Conservation (phyloP, 257 asterid genomes). For the Nicotiana undulata region DNA sequence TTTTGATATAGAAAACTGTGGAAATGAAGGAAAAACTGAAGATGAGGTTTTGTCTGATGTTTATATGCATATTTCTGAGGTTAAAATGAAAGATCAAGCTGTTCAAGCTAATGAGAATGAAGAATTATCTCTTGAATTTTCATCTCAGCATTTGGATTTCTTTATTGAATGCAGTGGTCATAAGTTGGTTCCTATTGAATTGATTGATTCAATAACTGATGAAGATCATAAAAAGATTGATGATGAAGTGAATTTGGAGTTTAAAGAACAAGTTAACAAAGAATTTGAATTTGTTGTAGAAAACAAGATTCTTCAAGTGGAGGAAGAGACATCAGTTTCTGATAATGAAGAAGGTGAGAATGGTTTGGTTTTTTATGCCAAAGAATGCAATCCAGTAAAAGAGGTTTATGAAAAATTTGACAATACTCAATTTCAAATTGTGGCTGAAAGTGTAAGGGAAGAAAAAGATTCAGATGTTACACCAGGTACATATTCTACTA, state of each 20-base stretch:
- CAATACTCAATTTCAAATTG: conserved; percentile 21
- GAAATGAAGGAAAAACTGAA: conserved; percentile 15
- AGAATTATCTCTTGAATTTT: conserved; percentile 25
- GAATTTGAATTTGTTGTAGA: conserved; percentile 19
- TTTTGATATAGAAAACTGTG: background rate
- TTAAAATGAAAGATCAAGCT: conserved; percentile 37
- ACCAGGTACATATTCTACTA: conserved; percentile 23
- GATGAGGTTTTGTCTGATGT: conserved; percentile 17
- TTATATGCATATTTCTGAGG: background rate
- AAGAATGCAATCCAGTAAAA: conserved; percentile 19
- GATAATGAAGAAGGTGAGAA: too few relatives aligned
- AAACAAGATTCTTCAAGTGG: conserved; percentile 9
- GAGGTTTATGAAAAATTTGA: conserved; percentile 17
- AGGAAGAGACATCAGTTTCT: conserved; percentile 19
- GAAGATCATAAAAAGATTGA: conserved; percentile 16
- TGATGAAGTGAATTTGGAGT: conserved; percentile 3
- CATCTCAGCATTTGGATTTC: conserved; percentile 74
- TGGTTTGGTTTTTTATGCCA: conserved; percentile 48
- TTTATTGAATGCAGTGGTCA: conserved; percentile 60
- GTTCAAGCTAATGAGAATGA: conserved; percentile 34
- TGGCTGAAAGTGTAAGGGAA: background rate
- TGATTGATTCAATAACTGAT: conserved; percentile 46
- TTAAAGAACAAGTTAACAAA: conserved; percentile 17
- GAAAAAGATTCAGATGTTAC: conserved; percentile 18
- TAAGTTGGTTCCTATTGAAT: conserved; percentile 54